Percentiles rank a stretch among this genome's conserved stretches.
Conservation (phyloP, 345 rosid species). For the Triadica sebifera region DNA sequence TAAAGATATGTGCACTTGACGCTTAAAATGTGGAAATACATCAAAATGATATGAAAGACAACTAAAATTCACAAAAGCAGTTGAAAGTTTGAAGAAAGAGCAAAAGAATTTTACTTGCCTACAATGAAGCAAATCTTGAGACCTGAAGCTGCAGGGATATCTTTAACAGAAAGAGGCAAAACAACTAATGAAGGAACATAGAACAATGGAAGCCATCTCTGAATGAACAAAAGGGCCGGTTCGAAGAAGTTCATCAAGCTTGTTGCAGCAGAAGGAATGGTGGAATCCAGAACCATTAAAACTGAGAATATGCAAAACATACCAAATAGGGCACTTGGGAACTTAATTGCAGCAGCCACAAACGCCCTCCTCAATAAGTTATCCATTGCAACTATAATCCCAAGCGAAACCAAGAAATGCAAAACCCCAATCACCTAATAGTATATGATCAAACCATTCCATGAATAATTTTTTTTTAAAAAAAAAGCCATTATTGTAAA, state of each 20-base stretch:
- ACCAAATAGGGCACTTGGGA: slow-evolving; percentile 93
- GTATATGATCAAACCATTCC: not conserved
- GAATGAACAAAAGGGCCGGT: slow-evolving; percentile 81
- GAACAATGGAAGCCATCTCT: slow-evolving; percentile 95
- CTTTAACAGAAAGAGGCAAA: slow-evolving; percentile 82
- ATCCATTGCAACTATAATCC: slow-evolving; percentile 76
- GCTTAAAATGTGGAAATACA: too few species aligned
- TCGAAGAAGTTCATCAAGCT: slow-evolving; percentile 72
- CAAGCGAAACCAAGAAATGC: slow-evolving; percentile 81
- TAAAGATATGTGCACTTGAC: not conserved
- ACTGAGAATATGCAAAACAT: slow-evolving; percentile 95
- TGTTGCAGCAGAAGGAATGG: slow-evolving; percentile 67
- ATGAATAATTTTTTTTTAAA: not conserved
- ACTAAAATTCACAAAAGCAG: too few species aligned
- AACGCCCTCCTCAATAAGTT: slow-evolving; percentile 69
- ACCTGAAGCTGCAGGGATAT: slow-evolving; percentile 91
- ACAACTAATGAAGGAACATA: slow-evolving; percentile 90
- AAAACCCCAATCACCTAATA: slow-evolving; percentile 53
- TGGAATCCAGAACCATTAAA: slow-evolving; percentile 55
- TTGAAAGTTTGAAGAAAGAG: too few species aligned
- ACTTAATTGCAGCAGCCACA: slow-evolving; percentile 80
- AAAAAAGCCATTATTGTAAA: not conserved
- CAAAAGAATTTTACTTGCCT: slow-evolving; percentile 34
- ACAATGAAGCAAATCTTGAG: slow-evolving; percentile 79
- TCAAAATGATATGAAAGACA: too few species aligned